phyloP scores from a whole-genome alignment of 176 grass and related monocot species.

The Musa beccarii region DNA sequence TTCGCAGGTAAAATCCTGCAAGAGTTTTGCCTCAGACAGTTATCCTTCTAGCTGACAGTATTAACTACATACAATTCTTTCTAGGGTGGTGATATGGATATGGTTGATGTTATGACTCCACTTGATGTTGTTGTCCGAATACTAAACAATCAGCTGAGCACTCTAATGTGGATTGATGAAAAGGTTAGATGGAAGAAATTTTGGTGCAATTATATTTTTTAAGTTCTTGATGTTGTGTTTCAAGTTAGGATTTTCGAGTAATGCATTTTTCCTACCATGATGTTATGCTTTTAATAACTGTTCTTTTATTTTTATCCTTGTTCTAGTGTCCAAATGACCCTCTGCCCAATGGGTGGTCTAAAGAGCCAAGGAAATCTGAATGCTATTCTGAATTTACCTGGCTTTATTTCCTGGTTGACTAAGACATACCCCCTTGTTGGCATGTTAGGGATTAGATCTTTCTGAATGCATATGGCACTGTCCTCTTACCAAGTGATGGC shows the following conservation, averaged over 20 bases:
- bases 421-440: too few relatives aligned
- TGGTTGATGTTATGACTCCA: constrained; percentile 65
- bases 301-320: background rate
- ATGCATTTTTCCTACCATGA: background rate
- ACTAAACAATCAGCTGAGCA: constrained; percentile 92
- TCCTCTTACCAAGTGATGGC: too few relatives aligned
- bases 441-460: too few relatives aligned
- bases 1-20: constrained; percentile 47
- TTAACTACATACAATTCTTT: constrained; percentile 4
- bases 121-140: constrained; percentile 97
- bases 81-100: constrained; percentile 67
- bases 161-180: constrained; percentile 97
- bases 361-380: too few relatives aligned
- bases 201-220: background rate
- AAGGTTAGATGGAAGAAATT: constrained; percentile 41
- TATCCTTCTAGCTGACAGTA: background rate
- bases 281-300: background rate
- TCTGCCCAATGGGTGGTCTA: too few relatives aligned
- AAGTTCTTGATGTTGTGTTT: background rate
- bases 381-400: too few relatives aligned
- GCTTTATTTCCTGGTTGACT: too few relatives aligned
- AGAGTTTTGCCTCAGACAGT: background rate
- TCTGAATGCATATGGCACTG: too few relatives aligned
- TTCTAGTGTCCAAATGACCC: background rate
- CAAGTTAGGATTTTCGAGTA: background rate